These are phyloP conservation scores for Aspergillus quadricinctus DNA, from an alignment of 2,329 filamentous ascomycete genomes.

Conservation along the genomic window DNA sequence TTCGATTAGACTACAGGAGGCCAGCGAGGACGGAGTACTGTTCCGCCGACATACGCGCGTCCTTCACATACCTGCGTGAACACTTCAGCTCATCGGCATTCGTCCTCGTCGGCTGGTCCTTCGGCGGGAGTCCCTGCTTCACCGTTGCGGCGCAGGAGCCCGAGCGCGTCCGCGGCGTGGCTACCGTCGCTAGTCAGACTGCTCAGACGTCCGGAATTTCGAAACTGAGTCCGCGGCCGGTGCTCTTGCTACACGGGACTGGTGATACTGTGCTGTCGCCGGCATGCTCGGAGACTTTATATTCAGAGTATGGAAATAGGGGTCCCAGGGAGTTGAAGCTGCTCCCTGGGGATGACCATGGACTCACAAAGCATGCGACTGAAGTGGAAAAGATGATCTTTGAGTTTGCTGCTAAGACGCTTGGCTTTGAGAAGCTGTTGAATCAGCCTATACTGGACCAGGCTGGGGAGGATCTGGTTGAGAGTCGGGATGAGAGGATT, in stretches of 20 bases:
- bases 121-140: conserved; percentile 41
- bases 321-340: conserved; percentile 33
- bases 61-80: conserved; percentile 33
- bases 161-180: conserved; percentile 32
- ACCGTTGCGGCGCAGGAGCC: conserved; percentile 30
- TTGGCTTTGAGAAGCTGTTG: conserved; percentile 24
- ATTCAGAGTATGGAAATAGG: conserved; percentile 31
- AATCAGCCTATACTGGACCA: conserved; percentile 9
- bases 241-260: conserved; percentile 39
- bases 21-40: conserved; percentile 35
- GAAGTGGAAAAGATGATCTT: conserved; percentile 39
- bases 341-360: conserved; percentile 42
- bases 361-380: conserved; percentile 33
- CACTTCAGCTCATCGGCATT: conserved; percentile 30
- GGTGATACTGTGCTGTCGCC: conserved; percentile 33
- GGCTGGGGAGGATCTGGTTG: conserved; percentile 19
- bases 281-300: conserved; percentile 34
- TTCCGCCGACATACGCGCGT: conserved; percentile 32
- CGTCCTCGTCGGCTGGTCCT: conserved; percentile 43
- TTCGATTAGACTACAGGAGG: conserved; percentile 41
- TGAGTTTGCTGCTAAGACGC: conserved; percentile 34
- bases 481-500: conserved; percentile 15
- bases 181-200: conserved; percentile 40
- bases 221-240: conserved; percentile 29
- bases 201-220: conserved; percentile 31